phyloP scores from a whole-genome alignment of 2,329 filamentous ascomycete species.

The Aphanoascus verrucosus region DNA sequence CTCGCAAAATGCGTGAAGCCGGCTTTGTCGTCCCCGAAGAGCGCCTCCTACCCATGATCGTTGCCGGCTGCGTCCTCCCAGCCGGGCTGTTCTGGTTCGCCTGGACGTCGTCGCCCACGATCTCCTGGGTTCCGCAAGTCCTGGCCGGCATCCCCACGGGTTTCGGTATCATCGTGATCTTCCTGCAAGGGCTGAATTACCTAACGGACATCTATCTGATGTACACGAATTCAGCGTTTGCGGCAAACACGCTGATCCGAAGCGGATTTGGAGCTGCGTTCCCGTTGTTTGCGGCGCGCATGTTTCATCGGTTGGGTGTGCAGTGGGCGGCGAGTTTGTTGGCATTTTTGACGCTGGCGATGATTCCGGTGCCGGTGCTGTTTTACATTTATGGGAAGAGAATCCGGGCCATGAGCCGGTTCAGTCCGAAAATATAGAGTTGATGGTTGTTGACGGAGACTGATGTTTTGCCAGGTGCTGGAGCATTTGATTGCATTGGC shows the following conservation, averaged over 20 bases:
- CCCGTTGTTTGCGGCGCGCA: conserved; percentile 51
- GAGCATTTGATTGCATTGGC: background rate
- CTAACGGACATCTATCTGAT: conserved; percentile 51
- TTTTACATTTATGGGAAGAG: conserved; percentile 39
- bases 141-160: conserved; percentile 36
- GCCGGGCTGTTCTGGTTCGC: conserved; percentile 40
- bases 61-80: conserved; percentile 35
- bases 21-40: conserved; percentile 32
- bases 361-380: conserved; percentile 40
- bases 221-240: conserved; percentile 53
- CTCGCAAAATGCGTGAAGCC: conserved; percentile 31
- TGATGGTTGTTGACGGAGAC: background rate
- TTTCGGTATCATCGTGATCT: conserved; percentile 35
- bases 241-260: conserved; percentile 71
- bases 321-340: conserved; percentile 33
- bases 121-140: conserved; percentile 38
- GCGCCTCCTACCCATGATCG: conserved; percentile 37
- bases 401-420: conserved; percentile 39
- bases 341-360: conserved; percentile 30
- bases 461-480: background rate
- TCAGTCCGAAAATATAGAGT: conserved; percentile 19
- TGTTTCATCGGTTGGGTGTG: conserved; percentile 32
- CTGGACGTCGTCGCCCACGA: conserved; percentile 34
- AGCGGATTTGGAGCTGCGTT: conserved; percentile 71
- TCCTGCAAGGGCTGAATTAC: conserved; percentile 36